Percentiles rank a stretch among this genome's conserved stretches.
Conservation (phyloP, 352 stramenopile genomes). For the Elongisporangium anandrum region DNA sequence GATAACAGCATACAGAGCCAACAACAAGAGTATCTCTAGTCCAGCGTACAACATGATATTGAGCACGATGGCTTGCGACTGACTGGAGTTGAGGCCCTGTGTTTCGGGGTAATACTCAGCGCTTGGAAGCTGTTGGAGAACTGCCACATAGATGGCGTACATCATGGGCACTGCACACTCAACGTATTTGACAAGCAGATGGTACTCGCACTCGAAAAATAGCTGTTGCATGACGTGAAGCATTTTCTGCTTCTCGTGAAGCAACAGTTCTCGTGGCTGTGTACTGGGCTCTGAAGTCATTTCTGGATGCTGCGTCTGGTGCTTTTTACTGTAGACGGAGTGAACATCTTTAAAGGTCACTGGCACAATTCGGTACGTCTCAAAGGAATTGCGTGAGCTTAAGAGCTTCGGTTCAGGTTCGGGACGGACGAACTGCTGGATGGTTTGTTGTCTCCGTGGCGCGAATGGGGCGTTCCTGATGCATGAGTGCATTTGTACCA, state of each 20-base stretch:
- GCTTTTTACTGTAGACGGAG: too few species aligned
- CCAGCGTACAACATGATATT: constrained; percentile 12
- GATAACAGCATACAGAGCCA: constrained; percentile 9
- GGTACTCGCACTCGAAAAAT: constrained; percentile 26
- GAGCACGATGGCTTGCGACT: neutral
- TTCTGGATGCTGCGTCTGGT: too few species aligned
- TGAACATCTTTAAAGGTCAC: too few species aligned
- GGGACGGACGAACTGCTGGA: too few species aligned
- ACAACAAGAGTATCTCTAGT: constrained; percentile 9
- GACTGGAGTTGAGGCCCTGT: constrained; percentile 1
- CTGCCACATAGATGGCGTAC: constrained; percentile 11
- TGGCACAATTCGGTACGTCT: too few species aligned
- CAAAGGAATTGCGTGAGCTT: too few species aligned
- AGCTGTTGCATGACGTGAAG: constrained; percentile 6
- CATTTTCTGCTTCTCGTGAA: neutral
- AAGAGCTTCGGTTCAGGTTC: too few species aligned
- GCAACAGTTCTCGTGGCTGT: too few species aligned
- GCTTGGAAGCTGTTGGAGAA: constrained; percentile 9
- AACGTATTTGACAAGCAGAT: constrained; percentile 18
- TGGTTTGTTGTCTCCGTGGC: too few species aligned
- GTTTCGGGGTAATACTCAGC: constrained; percentile 17
- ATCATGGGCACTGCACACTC: constrained; percentile 19
- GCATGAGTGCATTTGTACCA: too few species aligned
- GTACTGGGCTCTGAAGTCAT: too few species aligned
- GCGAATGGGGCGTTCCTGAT: too few species aligned